Evolutionary conservation across 345 rosid genomes (phyloP).

Genomic region (Gossypium stocksii): DNA sequence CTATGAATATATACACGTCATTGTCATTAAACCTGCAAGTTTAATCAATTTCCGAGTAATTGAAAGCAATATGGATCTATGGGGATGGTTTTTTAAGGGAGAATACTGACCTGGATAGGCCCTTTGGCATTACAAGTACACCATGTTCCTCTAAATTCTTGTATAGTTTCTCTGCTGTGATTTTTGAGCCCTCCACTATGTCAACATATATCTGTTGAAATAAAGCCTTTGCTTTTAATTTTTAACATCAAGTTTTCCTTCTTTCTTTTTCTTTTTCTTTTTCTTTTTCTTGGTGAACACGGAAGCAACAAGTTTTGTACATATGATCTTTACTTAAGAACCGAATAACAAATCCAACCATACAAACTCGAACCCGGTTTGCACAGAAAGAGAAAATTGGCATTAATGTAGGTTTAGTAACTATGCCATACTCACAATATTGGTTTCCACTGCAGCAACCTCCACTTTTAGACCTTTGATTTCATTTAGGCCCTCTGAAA

Average conservation of each 20-base stretch:
- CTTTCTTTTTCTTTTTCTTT: no score
- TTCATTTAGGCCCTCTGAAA: conserved; percentile 63
- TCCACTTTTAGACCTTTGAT: conserved; percentile 68
- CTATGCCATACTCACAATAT: conserved; percentile 56
- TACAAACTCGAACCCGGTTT: background rate
- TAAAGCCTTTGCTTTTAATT: background rate
- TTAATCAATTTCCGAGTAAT: background rate
- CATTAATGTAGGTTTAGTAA: background rate
- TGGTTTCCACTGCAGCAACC: conserved; percentile 71
- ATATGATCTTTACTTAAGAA: background rate
- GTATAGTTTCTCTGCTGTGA: conserved; percentile 48
- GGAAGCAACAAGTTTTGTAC: background rate
- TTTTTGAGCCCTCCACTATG: conserved; percentile 42
- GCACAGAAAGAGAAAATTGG: background rate
- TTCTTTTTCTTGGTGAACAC: background rate
- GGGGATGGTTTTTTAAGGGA: background rate
- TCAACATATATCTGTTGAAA: conserved; percentile 55
- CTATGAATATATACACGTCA: no score
- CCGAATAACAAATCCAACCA: background rate
- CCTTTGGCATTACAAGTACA: conserved; percentile 51
- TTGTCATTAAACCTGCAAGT: background rate
- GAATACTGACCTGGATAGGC: conserved; percentile 47
- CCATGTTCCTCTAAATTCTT: conserved; percentile 69
- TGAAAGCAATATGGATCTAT: background rate
- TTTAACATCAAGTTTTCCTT: no score